These are phyloP conservation scores for Penicillium sumatraense DNA, from an alignment of 2,329 filamentous ascomycete species.

Conservation along the genomic window DNA sequence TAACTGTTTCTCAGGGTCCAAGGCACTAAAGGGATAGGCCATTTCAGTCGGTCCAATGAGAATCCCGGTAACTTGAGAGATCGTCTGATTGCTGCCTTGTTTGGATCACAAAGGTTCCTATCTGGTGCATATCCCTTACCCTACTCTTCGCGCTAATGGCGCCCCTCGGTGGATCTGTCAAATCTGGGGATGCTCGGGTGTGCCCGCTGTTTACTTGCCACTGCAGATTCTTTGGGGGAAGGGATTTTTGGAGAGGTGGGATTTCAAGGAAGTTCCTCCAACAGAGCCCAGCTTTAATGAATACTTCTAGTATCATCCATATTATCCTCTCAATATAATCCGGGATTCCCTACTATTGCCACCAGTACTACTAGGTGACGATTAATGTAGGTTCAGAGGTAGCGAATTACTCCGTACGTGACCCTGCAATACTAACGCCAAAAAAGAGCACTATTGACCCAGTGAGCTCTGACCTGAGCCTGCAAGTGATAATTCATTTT, in stretches of 20 bases:
- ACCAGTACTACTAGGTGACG: too few species aligned
- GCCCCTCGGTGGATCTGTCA: slow-evolving; percentile 21
- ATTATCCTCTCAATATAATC: too few species aligned
- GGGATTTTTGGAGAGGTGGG: too few species aligned
- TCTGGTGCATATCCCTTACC: neutral
- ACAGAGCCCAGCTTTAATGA: too few species aligned
- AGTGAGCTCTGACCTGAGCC: neutral
- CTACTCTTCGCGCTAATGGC: neutral
- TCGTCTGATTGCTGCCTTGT: neutral
- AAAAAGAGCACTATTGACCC: neutral
- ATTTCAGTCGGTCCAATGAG: neutral
- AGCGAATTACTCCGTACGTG: too few species aligned
- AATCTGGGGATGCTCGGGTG: slow-evolving; percentile 13
- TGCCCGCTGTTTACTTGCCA: neutral
- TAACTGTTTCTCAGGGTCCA: slow-evolving; percentile 1
- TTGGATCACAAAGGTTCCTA: neutral
- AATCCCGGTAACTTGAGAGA: neutral
- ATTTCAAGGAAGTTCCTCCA: too few species aligned
- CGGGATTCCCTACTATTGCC: too few species aligned
- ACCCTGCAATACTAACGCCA: neutral
- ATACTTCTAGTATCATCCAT: too few species aligned
- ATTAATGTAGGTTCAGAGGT: too few species aligned
- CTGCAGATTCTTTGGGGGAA: neutral
- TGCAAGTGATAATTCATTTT: neutral
- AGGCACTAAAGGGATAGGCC: neutral